A percentile compares a stretch with the other conserved stretches of the same genome.
Evolutionary conservation across 2,329 filamentous ascomycete species (phyloP).

Genomic region (Zalaria sp.): DNA sequence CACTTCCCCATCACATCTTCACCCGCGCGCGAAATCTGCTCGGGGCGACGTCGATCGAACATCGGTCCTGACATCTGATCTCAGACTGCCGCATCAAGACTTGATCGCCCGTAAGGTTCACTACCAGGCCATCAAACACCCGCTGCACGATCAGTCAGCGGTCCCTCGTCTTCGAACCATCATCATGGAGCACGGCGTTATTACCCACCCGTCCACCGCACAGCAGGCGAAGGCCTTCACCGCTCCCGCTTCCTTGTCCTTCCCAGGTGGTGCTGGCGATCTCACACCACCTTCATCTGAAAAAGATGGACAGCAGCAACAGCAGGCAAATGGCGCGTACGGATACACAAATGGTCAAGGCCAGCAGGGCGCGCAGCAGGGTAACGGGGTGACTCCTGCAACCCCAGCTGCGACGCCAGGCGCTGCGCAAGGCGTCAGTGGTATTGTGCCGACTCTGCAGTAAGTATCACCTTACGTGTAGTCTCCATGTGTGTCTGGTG

Average conservation of each 20-base stretch:
- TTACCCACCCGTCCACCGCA: conserved; percentile 82
- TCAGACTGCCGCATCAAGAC: conserved; percentile 5
- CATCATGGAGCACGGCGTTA: conserved; percentile 66
- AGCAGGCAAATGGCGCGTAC: conserved; percentile 34
- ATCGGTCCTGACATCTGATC: conserved; percentile 4
- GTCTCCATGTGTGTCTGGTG: conserved; percentile 13
- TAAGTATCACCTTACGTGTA: conserved; percentile 51
- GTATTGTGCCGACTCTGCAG: conserved; percentile 88
- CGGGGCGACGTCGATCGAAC: background rate
- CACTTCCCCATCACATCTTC: background rate
- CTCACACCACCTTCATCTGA: conserved; percentile 67
- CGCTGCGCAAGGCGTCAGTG: conserved; percentile 69
- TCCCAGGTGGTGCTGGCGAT: conserved; percentile 71
- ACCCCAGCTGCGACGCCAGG: conserved; percentile 88
- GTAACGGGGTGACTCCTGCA: conserved; percentile 70
- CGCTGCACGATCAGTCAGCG: conserved; percentile 7
- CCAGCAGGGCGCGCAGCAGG: conserved; percentile 40
- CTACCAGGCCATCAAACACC: background rate
- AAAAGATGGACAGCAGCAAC: conserved; percentile 44
- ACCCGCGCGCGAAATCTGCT: conserved; percentile 3
- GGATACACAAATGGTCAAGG: conserved; percentile 32
- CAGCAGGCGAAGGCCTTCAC: conserved; percentile 93
- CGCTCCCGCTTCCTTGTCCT: conserved; percentile 80
- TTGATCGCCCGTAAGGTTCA: background rate
- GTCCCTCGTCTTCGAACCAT: conserved; percentile 15